Evolutionary conservation across 2,329 filamentous ascomycete species (phyloP), one percentile per base, ranked within the genome.

Genomic region (Neobulgaria alba): DNA sequence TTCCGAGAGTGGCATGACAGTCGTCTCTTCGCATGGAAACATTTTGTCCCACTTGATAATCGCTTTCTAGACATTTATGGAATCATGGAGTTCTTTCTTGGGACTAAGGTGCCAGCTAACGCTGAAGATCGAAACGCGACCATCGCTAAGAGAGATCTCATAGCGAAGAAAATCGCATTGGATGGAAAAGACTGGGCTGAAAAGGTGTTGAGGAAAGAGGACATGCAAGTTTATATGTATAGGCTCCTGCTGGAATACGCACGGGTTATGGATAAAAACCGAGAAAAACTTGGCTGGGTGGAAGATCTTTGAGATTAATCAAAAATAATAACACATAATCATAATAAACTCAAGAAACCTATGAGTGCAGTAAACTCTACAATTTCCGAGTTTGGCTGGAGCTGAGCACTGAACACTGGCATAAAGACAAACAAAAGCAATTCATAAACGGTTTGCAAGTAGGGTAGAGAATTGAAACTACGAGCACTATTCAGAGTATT

Each of bases 1-100:
- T 89, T 79, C 63, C 70, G 73, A 10, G 85, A 90, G 58, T 89
- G 84, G 85, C 83, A 88, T 55, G 84, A 88, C 56, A 72, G 70
- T 37, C 71, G 85, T 1, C 66, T 90, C 2, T 64, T 85, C 1
- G 70, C 82, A 0, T 90, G 85, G 85, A 75, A 77, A 54, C 85
- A 90, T 60, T 89, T 85, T 52, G 78, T 87, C 2, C 85, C 85
- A 4, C 79, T 89, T 73, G 81, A 87, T 56, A 82, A 74, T 54
- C 73, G 78, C 0, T 87, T 80, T 52, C 63, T 72, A 20, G 85
- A 88, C 55, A 72, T 82, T 53, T 86, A 77, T 47, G 78, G 75
- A 20, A 77, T 85, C 40, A 71, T 86, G 71, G 73, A 82, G 48
- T 88, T 84, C 55, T 86, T 88, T 53, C 49, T 84, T 1, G 79